Evolutionary conservation across 306 rosid species (phyloP).

Genomic region (Medicago ruthenica): DNA sequence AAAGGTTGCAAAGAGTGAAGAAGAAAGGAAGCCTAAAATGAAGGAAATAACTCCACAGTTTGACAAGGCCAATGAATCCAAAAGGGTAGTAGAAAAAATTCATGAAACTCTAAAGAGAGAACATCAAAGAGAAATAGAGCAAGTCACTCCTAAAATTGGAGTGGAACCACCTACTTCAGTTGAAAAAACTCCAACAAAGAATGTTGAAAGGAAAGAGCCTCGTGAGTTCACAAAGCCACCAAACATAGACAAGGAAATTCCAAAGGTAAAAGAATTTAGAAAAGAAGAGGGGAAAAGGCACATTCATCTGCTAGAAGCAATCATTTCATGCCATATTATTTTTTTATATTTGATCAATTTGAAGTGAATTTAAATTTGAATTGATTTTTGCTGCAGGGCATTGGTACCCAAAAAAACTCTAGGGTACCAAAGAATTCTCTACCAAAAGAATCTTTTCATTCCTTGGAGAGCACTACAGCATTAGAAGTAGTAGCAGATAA

Average conservation of each 20-base stretch:
- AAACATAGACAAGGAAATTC: conserved; percentile 27
- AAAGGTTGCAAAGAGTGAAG: conserved; percentile 28
- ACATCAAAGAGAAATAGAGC: conserved; percentile 9
- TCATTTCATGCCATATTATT: neutral
- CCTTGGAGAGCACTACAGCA: conserved; percentile 18
- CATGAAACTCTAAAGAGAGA: neutral
- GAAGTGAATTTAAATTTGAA: neutral
- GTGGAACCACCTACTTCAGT: neutral
- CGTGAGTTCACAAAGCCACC: neutral
- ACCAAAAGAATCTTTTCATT: neutral
- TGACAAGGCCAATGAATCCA: conserved; percentile 18
- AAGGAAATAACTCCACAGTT: neutral
- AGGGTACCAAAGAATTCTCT: neutral
- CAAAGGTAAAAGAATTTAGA: conserved; percentile 1
- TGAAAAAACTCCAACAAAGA: neutral
- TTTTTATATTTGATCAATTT: no score
- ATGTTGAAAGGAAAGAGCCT: neutral
- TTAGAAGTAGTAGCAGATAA: conserved; percentile 11
- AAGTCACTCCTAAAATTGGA: conserved; percentile 14
- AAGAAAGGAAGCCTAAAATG: conserved; percentile 31
- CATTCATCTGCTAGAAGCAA: conserved; percentile 10
- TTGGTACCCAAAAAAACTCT: neutral
- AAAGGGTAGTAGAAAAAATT: conserved; percentile 29
- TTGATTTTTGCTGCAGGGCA: neutral
- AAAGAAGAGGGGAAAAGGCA: neutral